Evolutionary conservation across 371 early-diverging fungal genomes (phyloP).

Genomic region (Dinochytrium kinnereticum): DNA sequence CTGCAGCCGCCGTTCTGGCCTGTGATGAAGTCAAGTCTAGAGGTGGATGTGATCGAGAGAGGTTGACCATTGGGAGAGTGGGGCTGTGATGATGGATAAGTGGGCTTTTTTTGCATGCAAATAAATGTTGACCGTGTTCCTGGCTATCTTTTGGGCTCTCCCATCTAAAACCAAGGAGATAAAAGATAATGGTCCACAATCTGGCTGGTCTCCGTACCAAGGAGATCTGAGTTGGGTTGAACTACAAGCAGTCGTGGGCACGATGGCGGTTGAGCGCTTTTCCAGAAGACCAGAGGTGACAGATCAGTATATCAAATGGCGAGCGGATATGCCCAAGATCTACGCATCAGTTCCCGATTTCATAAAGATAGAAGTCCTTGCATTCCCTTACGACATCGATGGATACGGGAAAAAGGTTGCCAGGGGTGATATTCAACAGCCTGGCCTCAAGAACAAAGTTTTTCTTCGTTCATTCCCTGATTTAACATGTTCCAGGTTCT

Average conservation of each 20-base stretch:
- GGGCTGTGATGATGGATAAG: background rate
- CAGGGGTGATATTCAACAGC: background rate
- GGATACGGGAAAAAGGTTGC: background rate
- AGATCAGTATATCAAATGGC: constrained; percentile 7
- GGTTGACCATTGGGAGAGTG: background rate
- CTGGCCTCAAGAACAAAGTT: background rate
- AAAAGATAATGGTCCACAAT: background rate
- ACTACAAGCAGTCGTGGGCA: background rate
- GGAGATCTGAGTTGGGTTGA: constrained; percentile 23
- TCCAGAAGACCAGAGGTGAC: constrained; percentile 11
- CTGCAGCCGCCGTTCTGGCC: constrained; percentile 1
- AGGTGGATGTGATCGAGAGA: background rate
- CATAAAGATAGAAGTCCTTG: constrained; percentile 23
- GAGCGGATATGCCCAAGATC: background rate
- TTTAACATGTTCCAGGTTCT: constrained; percentile 7
- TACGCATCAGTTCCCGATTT: constrained; percentile 24
- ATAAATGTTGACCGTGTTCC: background rate
- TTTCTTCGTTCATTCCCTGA: background rate
- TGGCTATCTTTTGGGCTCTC: background rate
- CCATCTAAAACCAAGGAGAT: background rate
- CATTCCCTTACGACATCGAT: constrained; percentile 9
- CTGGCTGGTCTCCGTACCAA: constrained; percentile 17
- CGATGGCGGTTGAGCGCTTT: constrained; percentile 14
- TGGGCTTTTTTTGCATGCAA: background rate
- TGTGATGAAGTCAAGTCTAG: background rate